Percentiles rank a stretch among this genome's conserved stretches.
phyloP scores from a whole-genome alignment of 2,329 filamentous ascomycete genomes.

The Trichoderma hamatum region DNA sequence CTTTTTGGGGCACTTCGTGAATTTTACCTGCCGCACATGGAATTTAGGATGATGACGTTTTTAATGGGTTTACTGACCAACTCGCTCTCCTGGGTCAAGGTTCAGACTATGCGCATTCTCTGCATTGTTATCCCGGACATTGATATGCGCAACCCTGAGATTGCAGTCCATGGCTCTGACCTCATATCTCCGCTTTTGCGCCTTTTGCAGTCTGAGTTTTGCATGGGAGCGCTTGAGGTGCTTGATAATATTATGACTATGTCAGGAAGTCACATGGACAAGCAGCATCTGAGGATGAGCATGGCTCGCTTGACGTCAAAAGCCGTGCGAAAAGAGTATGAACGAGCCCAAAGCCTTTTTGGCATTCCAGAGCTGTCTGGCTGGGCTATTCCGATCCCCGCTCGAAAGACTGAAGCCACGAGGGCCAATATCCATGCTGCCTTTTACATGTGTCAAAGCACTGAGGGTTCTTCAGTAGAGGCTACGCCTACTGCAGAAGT shows the following conservation, averaged over 20 bases:
- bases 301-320: conserved; percentile 90
- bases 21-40: conserved; percentile 78
- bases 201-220: conserved; percentile 89
- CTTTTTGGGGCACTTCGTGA: conserved; percentile 74
- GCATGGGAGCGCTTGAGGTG: conserved; percentile 87
- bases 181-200: conserved; percentile 90
- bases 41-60: conserved; percentile 85
- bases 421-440: conserved; percentile 92
- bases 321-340: conserved; percentile 89
- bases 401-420: conserved; percentile 83
- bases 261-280: conserved; percentile 88
- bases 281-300: conserved; percentile 94
- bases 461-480: conserved; percentile 60
- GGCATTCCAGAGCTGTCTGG: conserved; percentile 95
- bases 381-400: conserved; percentile 94
- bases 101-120: conserved; percentile 89
- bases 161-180: conserved; percentile 89
- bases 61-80: conserved; percentile 91
- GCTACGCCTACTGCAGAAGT: conserved; percentile 78
- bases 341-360: conserved; percentile 90
- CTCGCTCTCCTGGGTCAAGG: conserved; percentile 82
- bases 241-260: conserved; percentile 95
- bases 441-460: conserved; percentile 87
- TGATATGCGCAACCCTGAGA: conserved; percentile 89
- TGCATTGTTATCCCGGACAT: conserved; percentile 84